Evolutionary conservation across 2,329 filamentous ascomycete species (phyloP).

Genomic region (Chaetomium sp.): DNA sequence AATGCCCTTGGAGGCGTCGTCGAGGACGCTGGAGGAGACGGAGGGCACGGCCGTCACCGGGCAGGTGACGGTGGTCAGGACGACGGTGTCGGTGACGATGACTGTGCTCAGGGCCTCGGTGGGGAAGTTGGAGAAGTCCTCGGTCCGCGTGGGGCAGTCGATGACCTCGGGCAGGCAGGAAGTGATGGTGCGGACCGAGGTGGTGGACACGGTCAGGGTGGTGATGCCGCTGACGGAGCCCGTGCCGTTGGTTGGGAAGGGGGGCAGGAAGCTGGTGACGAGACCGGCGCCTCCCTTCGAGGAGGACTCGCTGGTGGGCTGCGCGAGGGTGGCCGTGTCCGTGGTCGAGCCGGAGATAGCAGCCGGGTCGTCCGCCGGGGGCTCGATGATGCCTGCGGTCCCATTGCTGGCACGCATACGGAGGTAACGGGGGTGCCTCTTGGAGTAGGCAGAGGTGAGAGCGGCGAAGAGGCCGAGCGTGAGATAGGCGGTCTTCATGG

Average conservation of each 20-base stretch:
- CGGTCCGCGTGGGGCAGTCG: constrained; percentile 33
- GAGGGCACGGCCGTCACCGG: constrained; percentile 35
- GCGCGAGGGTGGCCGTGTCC: background rate
- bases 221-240: constrained; percentile 24
- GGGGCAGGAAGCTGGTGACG: constrained; percentile 14
- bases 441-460: constrained; percentile 37
- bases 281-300: background rate
- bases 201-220: constrained; percentile 35
- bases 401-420: constrained; percentile 25
- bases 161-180: constrained; percentile 35
- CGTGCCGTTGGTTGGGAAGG: constrained; percentile 17
- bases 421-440: constrained; percentile 30
- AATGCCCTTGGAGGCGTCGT: constrained; percentile 27
- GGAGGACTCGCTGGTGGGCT: constrained; percentile 11
- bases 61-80: constrained; percentile 37
- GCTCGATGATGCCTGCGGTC: constrained; percentile 11
- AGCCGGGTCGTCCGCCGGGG: constrained; percentile 1
- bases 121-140: constrained; percentile 27
- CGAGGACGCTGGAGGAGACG: constrained; percentile 33
- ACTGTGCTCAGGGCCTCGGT: constrained; percentile 26
- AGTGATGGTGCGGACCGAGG: constrained; percentile 31
- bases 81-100: constrained; percentile 34
- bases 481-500: constrained; percentile 43
- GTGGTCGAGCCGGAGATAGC: background rate
- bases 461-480: constrained; percentile 40